Evolutionary conservation across 495 filamentous ascomycete species (phyloP), one percentile per base, ranked within the genome.

Genomic region (Penicillium mononematosum): DNA sequence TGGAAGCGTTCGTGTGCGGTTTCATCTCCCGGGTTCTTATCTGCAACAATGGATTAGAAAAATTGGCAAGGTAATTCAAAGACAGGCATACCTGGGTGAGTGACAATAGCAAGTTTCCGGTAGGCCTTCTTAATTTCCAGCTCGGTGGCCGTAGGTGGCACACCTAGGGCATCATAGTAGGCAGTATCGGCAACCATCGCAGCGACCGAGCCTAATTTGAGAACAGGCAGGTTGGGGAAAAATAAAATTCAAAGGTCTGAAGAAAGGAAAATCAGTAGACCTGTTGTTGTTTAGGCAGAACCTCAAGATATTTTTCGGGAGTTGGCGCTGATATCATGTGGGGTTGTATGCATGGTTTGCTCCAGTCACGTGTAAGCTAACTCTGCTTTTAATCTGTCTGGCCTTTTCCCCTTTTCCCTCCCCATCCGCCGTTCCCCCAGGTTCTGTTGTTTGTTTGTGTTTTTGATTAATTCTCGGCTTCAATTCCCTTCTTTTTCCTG

Each of bases 91-190:
- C 83, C 83, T n/a, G 85, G 85, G 63, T 88, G 85, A 56, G 86
- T 85, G 55, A 81, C 79, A 63, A 99, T 96, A 45, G 94, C 94
- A 31, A 94, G 86, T 73, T 92, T 98, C 58, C 94, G 83, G 73
- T 99, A 99, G n/a, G 94, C 94, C 75, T 98, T 98, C 79, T 99
- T 99, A 75, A 99, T 97, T 60, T 99, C 95, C 8, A 98, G 85
- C 69, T 96, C 91, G 53, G 91, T 88, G 17, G 94, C 95, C 11
- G 86, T 90, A 42, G 92, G 88, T 70, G 85, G 83, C 64, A 99
- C 95, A 56, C 88, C 89, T 14, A 99, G 81, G 63, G 83, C 85
- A 71, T 98, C 95, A 74, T 98, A 98, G 74, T 94, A 94, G 53
- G 82, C 75, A 24, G 89, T 92, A 65, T 94, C 90, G 52, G 86